A percentile compares a stretch with the other conserved stretches of the same genome.
phyloP scores from a whole-genome alignment of 2,329 filamentous ascomycete species.

The Arthroderma sp. region DNA sequence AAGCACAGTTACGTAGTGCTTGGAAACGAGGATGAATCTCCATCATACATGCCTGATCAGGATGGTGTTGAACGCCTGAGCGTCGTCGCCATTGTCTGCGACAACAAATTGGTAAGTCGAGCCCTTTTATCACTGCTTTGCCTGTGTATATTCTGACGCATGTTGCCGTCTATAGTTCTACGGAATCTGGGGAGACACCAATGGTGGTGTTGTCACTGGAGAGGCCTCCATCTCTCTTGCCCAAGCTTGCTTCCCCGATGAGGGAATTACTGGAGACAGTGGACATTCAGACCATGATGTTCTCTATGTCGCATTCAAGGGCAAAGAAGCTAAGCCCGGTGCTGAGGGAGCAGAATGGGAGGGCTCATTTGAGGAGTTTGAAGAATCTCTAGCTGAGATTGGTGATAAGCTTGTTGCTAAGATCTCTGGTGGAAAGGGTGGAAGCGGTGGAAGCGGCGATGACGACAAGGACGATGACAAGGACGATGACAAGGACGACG shows the following conservation, averaged over 20 bases:
- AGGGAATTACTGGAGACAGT: conserved; percentile 39
- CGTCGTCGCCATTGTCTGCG: conserved; percentile 44
- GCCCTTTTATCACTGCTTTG: not conserved
- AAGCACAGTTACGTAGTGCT: conserved; percentile 17
- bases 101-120: conserved; percentile 31
- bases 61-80: conserved; percentile 39
- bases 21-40: conserved; percentile 11
- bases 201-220: conserved; percentile 44
- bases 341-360: conserved; percentile 42
- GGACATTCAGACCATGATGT: conserved; percentile 48
- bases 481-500: no score
- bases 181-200: conserved; percentile 50
- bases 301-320: conserved; percentile 49
- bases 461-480: not conserved
- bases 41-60: conserved; percentile 29
- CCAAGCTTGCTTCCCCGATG: conserved; percentile 42
- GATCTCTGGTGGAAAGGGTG: conserved; percentile 19
- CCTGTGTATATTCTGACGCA: not conserved
- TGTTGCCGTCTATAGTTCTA: conserved; percentile 31
- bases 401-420: conserved; percentile 12
- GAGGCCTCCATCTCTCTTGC: conserved; percentile 47
- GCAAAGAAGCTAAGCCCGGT: conserved; percentile 44
- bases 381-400: conserved; percentile 14
- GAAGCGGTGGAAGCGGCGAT: conserved; percentile 21
- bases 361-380: conserved; percentile 38